Percentiles rank a stretch among this genome's conserved stretches.
phyloP scores from a whole-genome alignment of 1,139 yeast genomes.

The Pneumocystis carinii region DNA sequence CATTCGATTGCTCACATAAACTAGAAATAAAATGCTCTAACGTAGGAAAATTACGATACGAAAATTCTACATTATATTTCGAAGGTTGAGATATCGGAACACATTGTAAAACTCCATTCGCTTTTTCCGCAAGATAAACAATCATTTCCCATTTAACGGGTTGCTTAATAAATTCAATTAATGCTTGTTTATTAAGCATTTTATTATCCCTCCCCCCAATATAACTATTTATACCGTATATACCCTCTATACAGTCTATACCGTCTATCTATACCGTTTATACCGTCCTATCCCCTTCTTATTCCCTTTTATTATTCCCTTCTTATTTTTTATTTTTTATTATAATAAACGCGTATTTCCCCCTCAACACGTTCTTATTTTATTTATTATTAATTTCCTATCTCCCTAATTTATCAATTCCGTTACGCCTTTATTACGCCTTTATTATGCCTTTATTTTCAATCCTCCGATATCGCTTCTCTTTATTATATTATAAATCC shows the following conservation, averaged over 20 bases:
- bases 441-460: too few species aligned
- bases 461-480: background rate
- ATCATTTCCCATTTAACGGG: conserved; percentile 74
- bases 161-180: conserved; percentile 56
- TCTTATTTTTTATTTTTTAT: too few species aligned
- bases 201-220: background rate
- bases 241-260: too few species aligned
- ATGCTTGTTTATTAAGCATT: conserved; percentile 30
- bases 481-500: background rate
- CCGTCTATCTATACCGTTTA: too few species aligned
- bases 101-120: conserved; percentile 58
- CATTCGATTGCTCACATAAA: conserved; percentile 67
- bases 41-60: conserved; percentile 25
- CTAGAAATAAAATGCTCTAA: conserved; percentile 53
- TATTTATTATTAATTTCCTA: too few species aligned
- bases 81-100: conserved; percentile 24
- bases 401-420: too few species aligned
- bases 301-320: too few species aligned
- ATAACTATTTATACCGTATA: too few species aligned
- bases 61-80: conserved; percentile 28
- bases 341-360: too few species aligned
- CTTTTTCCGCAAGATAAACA: conserved; percentile 60
- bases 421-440: too few species aligned
- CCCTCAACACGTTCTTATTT: too few species aligned
- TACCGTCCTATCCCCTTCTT: too few species aligned